These are phyloP conservation scores for Paraphoma chrysanthemicola DNA, from an alignment of 2,329 filamentous ascomycete species.

Conservation along the genomic window DNA sequence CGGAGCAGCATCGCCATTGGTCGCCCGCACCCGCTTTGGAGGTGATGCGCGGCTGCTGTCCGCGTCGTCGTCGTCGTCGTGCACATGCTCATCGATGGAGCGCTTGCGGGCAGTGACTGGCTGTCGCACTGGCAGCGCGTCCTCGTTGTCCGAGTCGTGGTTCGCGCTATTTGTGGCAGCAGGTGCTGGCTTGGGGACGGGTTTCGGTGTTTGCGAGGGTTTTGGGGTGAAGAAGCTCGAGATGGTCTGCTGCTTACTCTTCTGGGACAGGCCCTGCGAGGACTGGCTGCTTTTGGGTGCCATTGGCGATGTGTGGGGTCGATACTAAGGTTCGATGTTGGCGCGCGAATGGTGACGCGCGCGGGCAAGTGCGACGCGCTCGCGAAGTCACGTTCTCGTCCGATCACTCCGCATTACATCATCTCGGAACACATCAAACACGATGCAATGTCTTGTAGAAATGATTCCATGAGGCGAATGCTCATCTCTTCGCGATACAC, in stretches of 20 bases:
- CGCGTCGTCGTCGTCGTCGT: constrained; percentile 49
- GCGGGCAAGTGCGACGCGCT: constrained; percentile 10
- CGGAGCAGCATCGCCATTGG: constrained; percentile 24
- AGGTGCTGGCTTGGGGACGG: constrained; percentile 24
- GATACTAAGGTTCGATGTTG: constrained; percentile 7
- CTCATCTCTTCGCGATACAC: no score
- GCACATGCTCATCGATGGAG: constrained; percentile 48
- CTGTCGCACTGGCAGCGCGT: constrained; percentile 15
- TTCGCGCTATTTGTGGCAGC: constrained; percentile 18
- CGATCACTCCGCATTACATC: not conserved
- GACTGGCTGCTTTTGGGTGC: constrained; percentile 45
- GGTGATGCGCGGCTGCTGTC: constrained; percentile 29
- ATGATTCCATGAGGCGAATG: no score
- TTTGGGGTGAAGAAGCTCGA: constrained; percentile 79
- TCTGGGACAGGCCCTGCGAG: constrained; percentile 43
- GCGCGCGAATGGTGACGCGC: constrained; percentile 22
- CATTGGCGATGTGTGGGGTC: constrained; percentile 32
- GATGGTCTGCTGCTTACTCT: constrained; percentile 79
- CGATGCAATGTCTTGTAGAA: no score
- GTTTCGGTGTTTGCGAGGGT: constrained; percentile 44
- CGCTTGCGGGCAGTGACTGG: constrained; percentile 31
- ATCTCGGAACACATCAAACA: no score
- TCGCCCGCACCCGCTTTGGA: constrained; percentile 48
- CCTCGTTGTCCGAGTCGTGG: constrained; percentile 21
- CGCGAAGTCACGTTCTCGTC: constrained; percentile 30